Percentiles rank a stretch among this genome's conserved stretches.
These are phyloP conservation scores for Candida awuae DNA, from an alignment of 805 yeast species.

Conservation along the genomic window DNA sequence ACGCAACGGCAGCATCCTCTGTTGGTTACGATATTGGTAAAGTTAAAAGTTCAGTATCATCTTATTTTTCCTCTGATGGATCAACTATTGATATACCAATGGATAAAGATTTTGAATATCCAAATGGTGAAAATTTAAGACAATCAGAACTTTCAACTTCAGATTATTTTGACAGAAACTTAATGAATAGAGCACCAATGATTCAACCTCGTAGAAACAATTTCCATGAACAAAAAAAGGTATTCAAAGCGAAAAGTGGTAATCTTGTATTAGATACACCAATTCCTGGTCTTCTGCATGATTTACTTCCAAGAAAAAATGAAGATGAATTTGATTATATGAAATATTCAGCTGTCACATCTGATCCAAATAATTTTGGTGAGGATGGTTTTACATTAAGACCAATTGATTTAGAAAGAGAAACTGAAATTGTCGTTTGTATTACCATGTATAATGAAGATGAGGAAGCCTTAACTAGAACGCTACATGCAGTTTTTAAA, in stretches of 20 bases:
- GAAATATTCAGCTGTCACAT: conserved; percentile 96
- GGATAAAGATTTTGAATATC: conserved; percentile 18
- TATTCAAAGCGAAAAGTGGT: conserved; percentile 69
- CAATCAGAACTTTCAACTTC: conserved; percentile 4
- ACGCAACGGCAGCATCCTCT: conserved; percentile 10
- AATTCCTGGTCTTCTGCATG: conserved; percentile 79
- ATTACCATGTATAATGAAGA: conserved; percentile 98
- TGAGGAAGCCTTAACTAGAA: conserved; percentile 81
- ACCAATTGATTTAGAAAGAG: conserved; percentile 79
- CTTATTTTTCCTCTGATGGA: conserved; percentile 19
- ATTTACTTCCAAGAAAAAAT: conserved; percentile 79
- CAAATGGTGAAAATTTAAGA: conserved; percentile 14
- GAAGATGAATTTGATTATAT: conserved; percentile 90
- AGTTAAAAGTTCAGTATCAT: conserved; percentile 11
- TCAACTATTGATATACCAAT: conserved; percentile 14
- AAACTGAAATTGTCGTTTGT: conserved; percentile 85
- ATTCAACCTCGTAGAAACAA: conserved; percentile 33
- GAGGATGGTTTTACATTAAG: conserved; percentile 77
- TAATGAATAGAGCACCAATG: conserved; percentile 15
- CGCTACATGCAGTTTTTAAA: conserved; percentile 89
- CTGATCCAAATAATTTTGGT: conserved; percentile 81
- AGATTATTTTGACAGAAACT: conserved; percentile 9
- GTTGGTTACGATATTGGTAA: conserved; percentile 13
- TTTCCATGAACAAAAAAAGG: conserved; percentile 38
- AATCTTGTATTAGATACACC: conserved; percentile 89